These are phyloP conservation scores for Elsinoe arachidis DNA, from an alignment of 2,329 filamentous ascomycete genomes.

Conservation along the genomic window DNA sequence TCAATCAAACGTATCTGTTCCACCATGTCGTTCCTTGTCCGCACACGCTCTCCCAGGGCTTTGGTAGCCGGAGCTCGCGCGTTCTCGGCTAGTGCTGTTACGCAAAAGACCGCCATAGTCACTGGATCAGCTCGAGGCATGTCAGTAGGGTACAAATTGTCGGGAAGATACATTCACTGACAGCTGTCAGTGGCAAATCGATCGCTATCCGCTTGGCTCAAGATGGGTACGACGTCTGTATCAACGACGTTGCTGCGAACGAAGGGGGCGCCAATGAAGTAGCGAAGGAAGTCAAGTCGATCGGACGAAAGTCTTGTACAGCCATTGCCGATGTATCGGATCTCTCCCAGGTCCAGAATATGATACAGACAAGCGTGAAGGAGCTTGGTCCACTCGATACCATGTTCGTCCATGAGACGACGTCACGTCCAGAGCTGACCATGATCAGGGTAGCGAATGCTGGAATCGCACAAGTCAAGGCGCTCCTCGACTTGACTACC, in stretches of 20 bases:
- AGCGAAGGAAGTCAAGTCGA: constrained; percentile 43
- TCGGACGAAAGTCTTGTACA: constrained; percentile 46
- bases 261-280: constrained; percentile 43
- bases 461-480: constrained; percentile 51
- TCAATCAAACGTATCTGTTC: neutral
- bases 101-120: constrained; percentile 25
- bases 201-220: constrained; percentile 55
- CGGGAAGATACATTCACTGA: neutral
- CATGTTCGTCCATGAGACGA: constrained; percentile 27
- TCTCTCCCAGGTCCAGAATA: constrained; percentile 41
- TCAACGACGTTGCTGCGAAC: constrained; percentile 54
- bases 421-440: neutral
- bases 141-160: constrained; percentile 12
- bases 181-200: constrained; percentile 44
- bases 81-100: constrained; percentile 8
- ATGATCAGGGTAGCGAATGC: constrained; percentile 49
- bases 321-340: constrained; percentile 55
- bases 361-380: constrained; percentile 46
- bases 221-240: constrained; percentile 58
- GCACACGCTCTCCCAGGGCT: neutral
- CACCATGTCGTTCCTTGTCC: neutral
- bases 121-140: constrained; percentile 31
- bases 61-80: neutral
- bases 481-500: constrained; percentile 48
- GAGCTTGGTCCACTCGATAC: constrained; percentile 46